A percentile compares a stretch with the other conserved stretches of the same genome.
These are phyloP conservation scores for Epichloe brachyelytri DNA, from an alignment of 2,329 filamentous ascomycete species.

Conservation along the genomic window DNA sequence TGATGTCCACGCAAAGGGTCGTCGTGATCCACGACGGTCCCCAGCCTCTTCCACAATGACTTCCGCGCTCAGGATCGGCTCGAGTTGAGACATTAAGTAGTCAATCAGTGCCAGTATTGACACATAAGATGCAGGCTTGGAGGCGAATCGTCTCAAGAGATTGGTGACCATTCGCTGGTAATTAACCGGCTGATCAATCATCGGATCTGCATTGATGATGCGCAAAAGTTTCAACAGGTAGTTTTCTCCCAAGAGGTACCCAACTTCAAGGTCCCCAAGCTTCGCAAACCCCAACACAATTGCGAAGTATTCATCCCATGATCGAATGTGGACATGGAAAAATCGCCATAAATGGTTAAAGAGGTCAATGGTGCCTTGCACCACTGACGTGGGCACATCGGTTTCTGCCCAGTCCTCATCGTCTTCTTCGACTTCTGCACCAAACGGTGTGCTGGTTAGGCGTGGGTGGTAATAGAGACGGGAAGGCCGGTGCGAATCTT, in stretches of 20 bases:
- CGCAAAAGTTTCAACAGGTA: constrained; percentile 47
- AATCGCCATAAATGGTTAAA: constrained; percentile 46
- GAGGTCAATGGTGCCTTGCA: constrained; percentile 29
- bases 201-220: constrained; percentile 47
- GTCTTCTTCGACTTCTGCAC: constrained; percentile 12
- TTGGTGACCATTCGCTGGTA: constrained; percentile 41
- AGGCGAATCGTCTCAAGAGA: constrained; percentile 35
- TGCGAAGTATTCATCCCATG: constrained; percentile 68
- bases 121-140: constrained; percentile 40
- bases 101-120: constrained; percentile 38
- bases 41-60: constrained; percentile 25
- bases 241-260: constrained; percentile 44
- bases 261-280: constrained; percentile 45
- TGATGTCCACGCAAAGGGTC: constrained; percentile 30
- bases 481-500: constrained; percentile 35
- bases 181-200: constrained; percentile 36
- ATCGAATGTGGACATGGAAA: constrained; percentile 48
- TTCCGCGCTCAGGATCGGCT: constrained; percentile 21
- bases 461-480: constrained; percentile 28
- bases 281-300: constrained; percentile 54
- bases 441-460: constrained; percentile 2
- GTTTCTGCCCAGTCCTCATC: constrained; percentile 16
- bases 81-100: constrained; percentile 30
- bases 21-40: constrained; percentile 25
- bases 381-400: constrained; percentile 1